Conservation (phyloP, 306 rosid genomes). For the Urtica urens region DNA sequence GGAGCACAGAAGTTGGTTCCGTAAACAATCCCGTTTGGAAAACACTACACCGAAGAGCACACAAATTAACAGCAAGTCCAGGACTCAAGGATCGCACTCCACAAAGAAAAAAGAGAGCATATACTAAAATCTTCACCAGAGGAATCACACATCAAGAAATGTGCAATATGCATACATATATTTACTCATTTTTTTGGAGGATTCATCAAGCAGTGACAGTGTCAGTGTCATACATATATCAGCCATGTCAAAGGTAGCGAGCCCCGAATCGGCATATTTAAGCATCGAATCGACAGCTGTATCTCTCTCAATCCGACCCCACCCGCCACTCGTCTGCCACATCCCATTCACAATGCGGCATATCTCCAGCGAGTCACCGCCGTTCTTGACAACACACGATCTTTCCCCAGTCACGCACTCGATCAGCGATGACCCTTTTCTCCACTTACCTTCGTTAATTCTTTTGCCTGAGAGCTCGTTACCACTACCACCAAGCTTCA, state of each 20-base stretch:
- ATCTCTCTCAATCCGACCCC: slow-evolving; percentile 68
- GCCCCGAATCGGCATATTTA: slow-evolving; percentile 65
- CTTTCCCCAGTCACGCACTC: slow-evolving; percentile 29
- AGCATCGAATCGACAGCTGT: slow-evolving; percentile 66
- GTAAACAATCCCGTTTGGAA: too few relatives aligned
- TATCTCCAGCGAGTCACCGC: slow-evolving; percentile 57
- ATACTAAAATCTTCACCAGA: too few relatives aligned
- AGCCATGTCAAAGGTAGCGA: slow-evolving; percentile 71
- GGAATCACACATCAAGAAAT: too few relatives aligned
- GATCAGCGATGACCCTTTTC: slow-evolving; percentile 11
- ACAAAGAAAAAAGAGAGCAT: too few relatives aligned
- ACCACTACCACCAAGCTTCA: slow-evolving; percentile 13
- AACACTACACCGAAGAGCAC: too few relatives aligned
- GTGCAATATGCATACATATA: too few relatives aligned
- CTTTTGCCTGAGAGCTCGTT: slow-evolving; percentile 10
- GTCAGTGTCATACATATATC: slow-evolving; percentile 63
- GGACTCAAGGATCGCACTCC: too few relatives aligned
- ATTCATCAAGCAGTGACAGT: not conserved
- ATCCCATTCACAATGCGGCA: slow-evolving; percentile 68
- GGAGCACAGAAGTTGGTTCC: too few relatives aligned
- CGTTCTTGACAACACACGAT: slow-evolving; percentile 33
- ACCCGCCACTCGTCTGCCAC: slow-evolving; percentile 84
- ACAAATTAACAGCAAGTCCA: too few relatives aligned
- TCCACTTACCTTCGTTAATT: too few relatives aligned
- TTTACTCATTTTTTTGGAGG: too few relatives aligned